A percentile compares a stretch with the other conserved stretches of the same genome.
These are phyloP conservation scores for Dioscorea dumetorum DNA, from an alignment of 106 monocot genomes.

Conservation along the genomic window DNA sequence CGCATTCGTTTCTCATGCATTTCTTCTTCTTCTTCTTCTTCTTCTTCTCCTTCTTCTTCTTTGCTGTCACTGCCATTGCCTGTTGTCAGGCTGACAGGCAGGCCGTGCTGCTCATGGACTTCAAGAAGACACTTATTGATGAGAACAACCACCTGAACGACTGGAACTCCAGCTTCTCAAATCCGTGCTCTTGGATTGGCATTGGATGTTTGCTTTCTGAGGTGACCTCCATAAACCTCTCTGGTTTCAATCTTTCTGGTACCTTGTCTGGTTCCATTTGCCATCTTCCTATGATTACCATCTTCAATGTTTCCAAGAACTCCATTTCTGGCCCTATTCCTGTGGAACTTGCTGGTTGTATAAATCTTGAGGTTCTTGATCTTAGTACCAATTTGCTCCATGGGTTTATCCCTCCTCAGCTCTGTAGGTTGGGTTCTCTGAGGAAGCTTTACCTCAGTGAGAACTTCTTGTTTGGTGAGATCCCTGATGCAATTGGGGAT, in stretches of 20 bases:
- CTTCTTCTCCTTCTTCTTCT: too few relatives aligned
- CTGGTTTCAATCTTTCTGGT: constrained; percentile 58
- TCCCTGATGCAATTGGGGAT: constrained; percentile 44
- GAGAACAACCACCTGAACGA: constrained; percentile 21
- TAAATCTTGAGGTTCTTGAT: constrained; percentile 42
- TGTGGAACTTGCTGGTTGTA: constrained; percentile 26
- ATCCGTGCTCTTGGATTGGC: constrained; percentile 58
- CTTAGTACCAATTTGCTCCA: constrained; percentile 66
- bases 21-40: too few relatives aligned
- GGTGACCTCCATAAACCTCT: constrained; percentile 54
- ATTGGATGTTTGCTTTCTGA: constrained; percentile 26
- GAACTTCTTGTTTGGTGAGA: constrained; percentile 57
- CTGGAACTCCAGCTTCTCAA: constrained; percentile 35
- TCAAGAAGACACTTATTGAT: constrained; percentile 44
- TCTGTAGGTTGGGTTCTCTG: constrained; percentile 30
- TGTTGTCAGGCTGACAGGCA: constrained; percentile 7
- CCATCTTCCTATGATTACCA: constrained; percentile 23
- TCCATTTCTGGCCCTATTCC: constrained; percentile 46
- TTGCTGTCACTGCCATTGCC: background rate
- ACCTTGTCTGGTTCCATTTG: constrained; percentile 43
- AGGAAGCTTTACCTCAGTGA: constrained; percentile 65
- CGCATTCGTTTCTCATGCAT: too few relatives aligned
- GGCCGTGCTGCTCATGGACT: constrained; percentile 26
- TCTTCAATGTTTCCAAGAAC: constrained; percentile 56
- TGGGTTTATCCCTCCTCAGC: constrained; percentile 43